Evolutionary conservation across 1,284 basidiomycete species (phyloP).

Genomic region (Apiotrichum sp.): DNA sequence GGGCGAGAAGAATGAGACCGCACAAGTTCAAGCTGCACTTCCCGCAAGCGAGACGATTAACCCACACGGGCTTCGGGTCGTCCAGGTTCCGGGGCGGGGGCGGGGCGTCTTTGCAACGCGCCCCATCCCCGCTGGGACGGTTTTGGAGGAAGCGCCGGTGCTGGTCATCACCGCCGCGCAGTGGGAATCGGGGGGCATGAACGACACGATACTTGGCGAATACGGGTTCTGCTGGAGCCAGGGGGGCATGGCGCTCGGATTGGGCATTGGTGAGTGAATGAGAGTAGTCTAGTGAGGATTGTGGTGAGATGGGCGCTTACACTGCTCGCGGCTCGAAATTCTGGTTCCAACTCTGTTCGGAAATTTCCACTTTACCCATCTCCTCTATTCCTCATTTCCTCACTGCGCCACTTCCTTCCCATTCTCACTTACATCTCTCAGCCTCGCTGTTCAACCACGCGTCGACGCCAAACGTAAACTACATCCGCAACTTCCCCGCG

Average conservation of each 20-base stretch:
- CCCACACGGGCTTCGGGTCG: constrained; percentile 37
- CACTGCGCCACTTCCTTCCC: no score
- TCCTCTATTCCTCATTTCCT: no score
- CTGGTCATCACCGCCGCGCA: constrained; percentile 67
- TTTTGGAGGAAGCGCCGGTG: constrained; percentile 81
- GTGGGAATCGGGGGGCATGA: constrained; percentile 58
- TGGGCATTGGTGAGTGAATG: constrained; percentile 67
- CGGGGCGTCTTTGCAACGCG: constrained; percentile 51
- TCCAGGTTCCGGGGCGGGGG: constrained; percentile 30
- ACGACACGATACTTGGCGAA: constrained; percentile 67
- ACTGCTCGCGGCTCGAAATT: background rate
- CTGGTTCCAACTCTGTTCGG: no score
- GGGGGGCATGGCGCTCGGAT: constrained; percentile 74
- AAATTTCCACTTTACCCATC: no score
- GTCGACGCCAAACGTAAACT: constrained; percentile 45
- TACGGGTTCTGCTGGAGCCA: constrained; percentile 79
- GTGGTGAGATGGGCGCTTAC: background rate
- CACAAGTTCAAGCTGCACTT: no score
- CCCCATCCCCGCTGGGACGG: constrained; percentile 57
- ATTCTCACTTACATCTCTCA: constrained; percentile 10
- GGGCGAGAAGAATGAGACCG: no score
- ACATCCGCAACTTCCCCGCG: constrained; percentile 26
- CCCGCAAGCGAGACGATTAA: constrained; percentile 27
- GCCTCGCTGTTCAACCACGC: constrained; percentile 49
- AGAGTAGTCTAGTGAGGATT: background rate